phyloP scores from a whole-genome alignment of 768 basidiomycete genomes.

The Boletus rubescentipes region DNA sequence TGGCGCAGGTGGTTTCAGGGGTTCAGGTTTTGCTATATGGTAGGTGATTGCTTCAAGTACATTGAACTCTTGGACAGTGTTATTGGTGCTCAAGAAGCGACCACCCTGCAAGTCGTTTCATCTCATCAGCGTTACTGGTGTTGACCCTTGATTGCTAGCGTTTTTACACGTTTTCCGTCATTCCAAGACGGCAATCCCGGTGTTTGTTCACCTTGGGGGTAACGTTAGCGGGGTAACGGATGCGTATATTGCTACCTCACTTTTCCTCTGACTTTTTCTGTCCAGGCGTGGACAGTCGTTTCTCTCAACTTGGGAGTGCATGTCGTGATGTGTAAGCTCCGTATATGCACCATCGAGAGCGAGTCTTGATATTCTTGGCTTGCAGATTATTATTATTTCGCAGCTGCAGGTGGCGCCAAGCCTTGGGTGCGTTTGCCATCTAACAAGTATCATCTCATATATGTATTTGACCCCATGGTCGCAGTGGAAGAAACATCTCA shows the following conservation, averaged over 20 bases:
- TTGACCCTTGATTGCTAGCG: slow-evolving; percentile 43
- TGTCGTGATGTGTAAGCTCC: slow-evolving; percentile 87
- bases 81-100: slow-evolving; percentile 96
- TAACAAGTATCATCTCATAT: background rate
- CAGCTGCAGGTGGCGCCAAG: slow-evolving; percentile 67
- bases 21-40: slow-evolving; percentile 92
- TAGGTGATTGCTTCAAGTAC: slow-evolving; percentile 98
- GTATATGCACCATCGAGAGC: background rate
- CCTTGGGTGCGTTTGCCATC: slow-evolving; percentile 18
- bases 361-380: background rate
- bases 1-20: slow-evolving; percentile 44
- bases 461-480: background rate
- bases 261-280: slow-evolving; percentile 2
- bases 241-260: background rate
- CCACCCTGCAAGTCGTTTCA: slow-evolving; percentile 65
- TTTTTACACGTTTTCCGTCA: slow-evolving; percentile 99
- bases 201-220: slow-evolving; percentile 88
- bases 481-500: slow-evolving; percentile 30
- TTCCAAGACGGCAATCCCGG: slow-evolving; percentile 89
- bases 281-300: slow-evolving; percentile 89
- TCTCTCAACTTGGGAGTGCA: slow-evolving; percentile 85
- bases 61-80: slow-evolving; percentile 91
- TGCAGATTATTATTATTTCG: slow-evolving; percentile 96
- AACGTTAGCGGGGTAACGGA: slow-evolving; percentile 73
- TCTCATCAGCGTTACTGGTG: background rate